Evolutionary conservation across 305 asterid genomes (phyloP), one percentile per base, ranked within the genome.

Genomic region (Fraxinus greggii): DNA sequence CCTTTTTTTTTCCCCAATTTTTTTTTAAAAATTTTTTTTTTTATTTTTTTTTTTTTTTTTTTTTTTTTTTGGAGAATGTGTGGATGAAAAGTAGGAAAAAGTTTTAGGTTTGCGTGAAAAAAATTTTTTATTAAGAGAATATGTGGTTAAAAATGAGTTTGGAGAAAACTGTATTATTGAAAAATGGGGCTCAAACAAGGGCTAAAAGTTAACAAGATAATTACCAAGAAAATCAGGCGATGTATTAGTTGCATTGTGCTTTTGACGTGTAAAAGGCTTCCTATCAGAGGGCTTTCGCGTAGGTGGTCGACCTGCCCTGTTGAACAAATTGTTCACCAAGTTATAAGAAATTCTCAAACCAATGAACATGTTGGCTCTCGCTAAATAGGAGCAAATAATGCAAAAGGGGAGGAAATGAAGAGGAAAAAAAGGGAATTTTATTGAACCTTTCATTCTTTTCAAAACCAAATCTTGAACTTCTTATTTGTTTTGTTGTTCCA

Each of bases 211-310:
- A 38, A 59, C 9, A 42, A 73, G 19, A 48, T 42, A 80, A 48
- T 84, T 92, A 95, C 99, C 98, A 70, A 93, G 92, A 87, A 90
- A 94, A 89, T 95, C 93, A 9, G 96, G 89, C 75, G 91, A 86
- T 40, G 89, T 77, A 86, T 80, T 90, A 84, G 90, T 86, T 75
- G 89, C 63, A 75, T 89, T 85, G 84, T 91, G 92, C 87, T 92
- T 95, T 88, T 94, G 99, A 31, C 95, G 94, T 24, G 93, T 80
- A 84, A 89, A 91, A 51, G 93, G 92, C 87, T 90, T 94, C 86
- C 99, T 94, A 81, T 94, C 97, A 86, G 98, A 89, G 79, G 89
- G 95, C 89, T 95, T 95, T 82, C 99, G 88, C 13, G 93, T 88
- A 78, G 97, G 95, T 59, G 95, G 96, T 63, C 99, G 88, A 70